phyloP scores from a whole-genome alignment of 139 green algal species.

The Coelastrella sp. region DNA sequence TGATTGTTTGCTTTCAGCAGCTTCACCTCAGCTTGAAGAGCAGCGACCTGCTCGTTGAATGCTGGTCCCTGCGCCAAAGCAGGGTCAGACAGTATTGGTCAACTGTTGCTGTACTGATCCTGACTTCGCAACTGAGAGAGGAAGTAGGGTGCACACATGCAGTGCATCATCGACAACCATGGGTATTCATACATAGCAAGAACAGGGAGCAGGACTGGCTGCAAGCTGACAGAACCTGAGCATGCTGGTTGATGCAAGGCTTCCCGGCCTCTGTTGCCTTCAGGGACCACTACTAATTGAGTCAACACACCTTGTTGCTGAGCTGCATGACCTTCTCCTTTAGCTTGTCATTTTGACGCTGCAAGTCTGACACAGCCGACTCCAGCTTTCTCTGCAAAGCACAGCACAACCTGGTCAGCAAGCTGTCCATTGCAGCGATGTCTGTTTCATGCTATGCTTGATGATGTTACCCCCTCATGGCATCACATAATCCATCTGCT shows the following conservation, averaged over 20 bases:
- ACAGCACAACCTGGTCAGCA: no score
- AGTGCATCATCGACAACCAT: not conserved
- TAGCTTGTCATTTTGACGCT: conserved; percentile 47
- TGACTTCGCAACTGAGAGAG: no score
- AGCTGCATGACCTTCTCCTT: conserved; percentile 38
- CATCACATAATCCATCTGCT: not conserved
- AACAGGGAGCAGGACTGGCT: no score
- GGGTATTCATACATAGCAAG: not conserved
- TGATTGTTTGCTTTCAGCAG: conserved; percentile 38
- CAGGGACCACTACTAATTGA: no score
- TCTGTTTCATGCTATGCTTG: no score
- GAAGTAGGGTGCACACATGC: no score
- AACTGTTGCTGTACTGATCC: not conserved
- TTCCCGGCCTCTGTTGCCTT: no score
- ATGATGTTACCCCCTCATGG: no score
- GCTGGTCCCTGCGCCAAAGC: conserved; percentile 29
- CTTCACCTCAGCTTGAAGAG: conserved; percentile 47
- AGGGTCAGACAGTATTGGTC: not conserved
- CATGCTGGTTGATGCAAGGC: no score
- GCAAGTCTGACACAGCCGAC: conserved; percentile 18
- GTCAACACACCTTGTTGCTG: conserved; percentile 30
- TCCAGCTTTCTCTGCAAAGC: conserved; percentile 49
- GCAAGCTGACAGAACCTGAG: no score
- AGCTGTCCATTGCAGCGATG: no score
- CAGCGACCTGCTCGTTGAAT: conserved; percentile 46